phyloP scores from a whole-genome alignment of 1,284 basidiomycete genomes.

The Sanguinoderma infundibulare region DNA sequence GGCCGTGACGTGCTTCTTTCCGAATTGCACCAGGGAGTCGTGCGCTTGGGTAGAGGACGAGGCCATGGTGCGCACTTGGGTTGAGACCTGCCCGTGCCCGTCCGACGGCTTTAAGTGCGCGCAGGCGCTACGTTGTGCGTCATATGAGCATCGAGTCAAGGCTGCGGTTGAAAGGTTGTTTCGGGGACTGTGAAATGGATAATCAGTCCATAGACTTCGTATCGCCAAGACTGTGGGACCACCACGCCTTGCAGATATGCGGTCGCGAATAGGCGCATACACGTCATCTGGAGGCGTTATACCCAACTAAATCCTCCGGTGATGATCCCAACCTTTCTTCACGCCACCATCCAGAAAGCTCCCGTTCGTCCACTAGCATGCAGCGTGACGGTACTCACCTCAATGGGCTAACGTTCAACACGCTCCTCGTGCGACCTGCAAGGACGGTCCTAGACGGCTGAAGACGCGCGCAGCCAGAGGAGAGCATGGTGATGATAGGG shows the following conservation, averaged over 20 bases:
- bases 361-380: not conserved
- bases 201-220: not conserved
- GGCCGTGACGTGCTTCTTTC: slow-evolving; percentile 68
- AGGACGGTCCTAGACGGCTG: slow-evolving; percentile 7
- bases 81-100: not conserved
- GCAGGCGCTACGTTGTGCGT: slow-evolving; percentile 2
- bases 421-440: slow-evolving; percentile 1
- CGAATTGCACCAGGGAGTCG: slow-evolving; percentile 46
- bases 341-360: not conserved
- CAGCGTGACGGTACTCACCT: slow-evolving; percentile 12
- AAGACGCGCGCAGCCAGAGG: slow-evolving; percentile 11
- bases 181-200: not conserved
- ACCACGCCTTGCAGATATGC: not conserved
- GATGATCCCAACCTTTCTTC: not conserved
- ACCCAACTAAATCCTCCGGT: too few species aligned
- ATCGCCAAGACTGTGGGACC: too few species aligned
- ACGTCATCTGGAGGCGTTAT: too few species aligned
- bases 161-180: not conserved
- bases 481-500: not conserved
- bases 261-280: not conserved
- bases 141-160: not conserved
- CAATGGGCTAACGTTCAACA: not conserved
- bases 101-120: slow-evolving; percentile 10
- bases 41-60: slow-evolving; percentile 22
- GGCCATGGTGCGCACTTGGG: slow-evolving; percentile 22